Percentiles rank a stretch among this genome's conserved stretches.
phyloP scores from a whole-genome alignment of 768 basidiomycete genomes.

The Serendipita sp. region DNA sequence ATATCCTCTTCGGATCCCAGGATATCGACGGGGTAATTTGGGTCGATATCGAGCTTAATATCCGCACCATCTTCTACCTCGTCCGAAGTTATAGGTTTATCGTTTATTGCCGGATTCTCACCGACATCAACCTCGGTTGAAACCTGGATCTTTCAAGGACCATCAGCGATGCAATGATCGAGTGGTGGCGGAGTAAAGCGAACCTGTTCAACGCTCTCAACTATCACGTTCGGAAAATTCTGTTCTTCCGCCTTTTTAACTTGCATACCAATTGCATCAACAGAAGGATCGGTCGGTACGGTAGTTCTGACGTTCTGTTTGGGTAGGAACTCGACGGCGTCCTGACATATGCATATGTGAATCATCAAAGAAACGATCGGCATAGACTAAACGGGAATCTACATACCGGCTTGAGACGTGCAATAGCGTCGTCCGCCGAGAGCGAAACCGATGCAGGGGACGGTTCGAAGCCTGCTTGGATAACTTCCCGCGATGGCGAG shows the following conservation, averaged over 20 bases:
- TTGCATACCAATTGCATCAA: not conserved
- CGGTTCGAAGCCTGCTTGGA: not conserved
- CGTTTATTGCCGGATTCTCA: not conserved
- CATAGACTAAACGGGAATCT: no score
- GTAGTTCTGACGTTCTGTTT: no score
- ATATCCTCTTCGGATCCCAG: not conserved
- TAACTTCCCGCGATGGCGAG: not conserved
- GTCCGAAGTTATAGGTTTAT: not conserved
- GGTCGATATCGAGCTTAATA: not conserved
- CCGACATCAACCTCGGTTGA: slow-evolving; percentile 5
- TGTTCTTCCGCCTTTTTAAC: not conserved
- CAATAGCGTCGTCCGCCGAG: no score
- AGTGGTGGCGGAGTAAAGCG: not conserved
- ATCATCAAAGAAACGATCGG: no score
- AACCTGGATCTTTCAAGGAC: not conserved
- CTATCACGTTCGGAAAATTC: not conserved
- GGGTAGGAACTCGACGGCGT: no score
- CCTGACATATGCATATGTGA: no score
- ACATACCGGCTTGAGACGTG: no score
- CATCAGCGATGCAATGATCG: not conserved
- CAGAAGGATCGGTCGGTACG: not conserved
- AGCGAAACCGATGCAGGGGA: not conserved
- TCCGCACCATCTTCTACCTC: not conserved
- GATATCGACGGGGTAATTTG: not conserved
- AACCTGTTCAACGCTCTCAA: not conserved